Evolutionary conservation across 495 filamentous ascomycete species (phyloP).

Genomic region (Oidiodendron maius): DNA sequence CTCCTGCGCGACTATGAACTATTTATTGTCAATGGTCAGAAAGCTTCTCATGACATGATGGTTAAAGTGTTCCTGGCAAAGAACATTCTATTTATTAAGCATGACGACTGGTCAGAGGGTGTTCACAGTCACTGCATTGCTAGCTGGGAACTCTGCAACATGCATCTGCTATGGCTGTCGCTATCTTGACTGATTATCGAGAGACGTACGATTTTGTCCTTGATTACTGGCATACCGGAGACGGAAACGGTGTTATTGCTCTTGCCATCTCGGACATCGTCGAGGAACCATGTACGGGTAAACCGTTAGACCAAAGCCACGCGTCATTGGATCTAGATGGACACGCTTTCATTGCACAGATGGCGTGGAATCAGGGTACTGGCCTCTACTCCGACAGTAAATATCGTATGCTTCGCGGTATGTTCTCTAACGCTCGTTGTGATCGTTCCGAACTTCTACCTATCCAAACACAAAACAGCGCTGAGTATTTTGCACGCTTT

Average conservation of each 20-base stretch:
- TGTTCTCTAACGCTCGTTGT: too few species aligned
- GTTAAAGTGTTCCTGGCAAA: conserved; percentile 30
- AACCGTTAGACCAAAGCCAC: conserved; percentile 37
- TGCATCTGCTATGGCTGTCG: conserved; percentile 34
- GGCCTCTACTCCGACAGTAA: conserved; percentile 30
- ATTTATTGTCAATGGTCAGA: conserved; percentile 9
- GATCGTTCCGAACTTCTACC: too few species aligned
- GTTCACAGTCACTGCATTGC: conserved; percentile 33
- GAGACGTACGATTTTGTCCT: conserved; percentile 27
- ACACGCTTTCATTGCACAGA: conserved; percentile 32
- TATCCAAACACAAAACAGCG: conserved; percentile 21
- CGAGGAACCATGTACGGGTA: conserved; percentile 7
- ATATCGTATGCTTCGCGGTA: conserved; percentile 32
- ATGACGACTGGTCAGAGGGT: conserved; percentile 22
- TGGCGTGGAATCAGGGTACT: conserved; percentile 36
- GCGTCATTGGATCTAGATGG: conserved; percentile 29
- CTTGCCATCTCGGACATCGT: conserved; percentile 25
- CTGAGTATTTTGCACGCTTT: conserved; percentile 38
- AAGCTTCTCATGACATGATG: conserved; percentile 25
- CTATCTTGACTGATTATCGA: conserved; percentile 33
- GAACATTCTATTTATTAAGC: conserved; percentile 28
- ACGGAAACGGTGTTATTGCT: conserved; percentile 31
- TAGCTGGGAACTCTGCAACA: conserved; percentile 41
- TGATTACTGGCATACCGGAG: conserved; percentile 32
- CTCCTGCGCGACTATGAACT: conserved; percentile 30